These are phyloP conservation scores for Myriosclerotinia curreyana DNA, from an alignment of 2,329 filamentous ascomycete genomes.

Conservation along the genomic window DNA sequence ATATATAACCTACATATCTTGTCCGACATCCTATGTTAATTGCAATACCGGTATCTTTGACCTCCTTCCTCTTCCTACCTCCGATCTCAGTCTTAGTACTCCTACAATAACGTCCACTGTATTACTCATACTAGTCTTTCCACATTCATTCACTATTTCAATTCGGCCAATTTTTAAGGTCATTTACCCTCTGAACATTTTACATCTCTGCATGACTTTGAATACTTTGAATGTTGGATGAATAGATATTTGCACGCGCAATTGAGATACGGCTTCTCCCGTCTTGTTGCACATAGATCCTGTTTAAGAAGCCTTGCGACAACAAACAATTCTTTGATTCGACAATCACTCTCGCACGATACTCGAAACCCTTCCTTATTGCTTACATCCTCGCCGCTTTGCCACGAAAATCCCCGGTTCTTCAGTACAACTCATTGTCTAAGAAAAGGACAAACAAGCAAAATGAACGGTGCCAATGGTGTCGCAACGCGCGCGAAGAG, in stretches of 20 bases:
- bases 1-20: too few species aligned
- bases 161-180: neutral
- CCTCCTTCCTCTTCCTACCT: too few species aligned
- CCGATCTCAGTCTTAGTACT: too few species aligned
- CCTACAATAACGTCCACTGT: too few species aligned
- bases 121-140: too few species aligned
- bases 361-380: constrained; percentile 4
- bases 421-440: neutral
- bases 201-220: neutral
- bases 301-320: constrained; percentile 23
- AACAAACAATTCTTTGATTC: constrained; percentile 8
- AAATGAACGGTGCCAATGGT: constrained; percentile 36
- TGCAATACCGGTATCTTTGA: too few species aligned
- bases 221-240: constrained; percentile 34
- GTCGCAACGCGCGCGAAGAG: constrained; percentile 33
- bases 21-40: too few species aligned
- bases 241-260: constrained; percentile 35
- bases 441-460: neutral
- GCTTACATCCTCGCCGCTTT: constrained; percentile 6
- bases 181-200: neutral
- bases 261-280: constrained; percentile 36
- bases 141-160: neutral
- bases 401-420: neutral
- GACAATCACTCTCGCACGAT: constrained; percentile 4
- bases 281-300: constrained; percentile 28